Percentiles rank a stretch among this genome's conserved stretches.
These are phyloP conservation scores for Penicillium soppii DNA, from an alignment of 495 filamentous ascomycete species.

Conservation along the genomic window DNA sequence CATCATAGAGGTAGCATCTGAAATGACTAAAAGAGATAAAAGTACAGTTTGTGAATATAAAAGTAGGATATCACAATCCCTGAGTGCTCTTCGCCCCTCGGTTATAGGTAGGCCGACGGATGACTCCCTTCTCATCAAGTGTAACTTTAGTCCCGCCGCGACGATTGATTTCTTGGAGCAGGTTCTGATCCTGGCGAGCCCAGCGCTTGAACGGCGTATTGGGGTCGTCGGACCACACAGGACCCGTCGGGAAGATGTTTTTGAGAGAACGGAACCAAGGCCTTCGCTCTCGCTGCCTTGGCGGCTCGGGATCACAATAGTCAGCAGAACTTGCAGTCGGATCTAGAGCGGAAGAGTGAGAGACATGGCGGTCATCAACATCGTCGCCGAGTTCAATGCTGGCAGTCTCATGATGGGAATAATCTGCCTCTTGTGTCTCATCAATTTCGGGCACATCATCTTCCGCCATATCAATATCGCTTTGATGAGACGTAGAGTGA, in stretches of 20 bases:
- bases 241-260: constrained; percentile 20
- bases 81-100: neutral
- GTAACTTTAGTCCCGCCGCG: constrained; percentile 28
- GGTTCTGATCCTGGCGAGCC: constrained; percentile 38
- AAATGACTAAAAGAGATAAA: neutral
- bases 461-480: constrained; percentile 4
- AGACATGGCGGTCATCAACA: constrained; percentile 1
- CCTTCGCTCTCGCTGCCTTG: constrained; percentile 5
- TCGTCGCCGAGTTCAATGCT: constrained; percentile 46
- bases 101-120: constrained; percentile 21
- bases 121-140: constrained; percentile 37
- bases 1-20: neutral
- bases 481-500: neutral
- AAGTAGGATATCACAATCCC: neutral
- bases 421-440: constrained; percentile 17
- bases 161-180: constrained; percentile 26
- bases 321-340: neutral
- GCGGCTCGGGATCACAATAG: constrained; percentile 1
- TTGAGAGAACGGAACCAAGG: constrained; percentile 40
- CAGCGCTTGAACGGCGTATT: constrained; percentile 46
- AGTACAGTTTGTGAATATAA: neutral
- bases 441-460: constrained; percentile 9
- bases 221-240: constrained; percentile 34
- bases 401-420: constrained; percentile 36
- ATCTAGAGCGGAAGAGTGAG: neutral